Percentiles rank a stretch among this genome's conserved stretches.
Evolutionary conservation across 257 asterid species (phyloP).

Genomic region (Mentha longifolia): DNA sequence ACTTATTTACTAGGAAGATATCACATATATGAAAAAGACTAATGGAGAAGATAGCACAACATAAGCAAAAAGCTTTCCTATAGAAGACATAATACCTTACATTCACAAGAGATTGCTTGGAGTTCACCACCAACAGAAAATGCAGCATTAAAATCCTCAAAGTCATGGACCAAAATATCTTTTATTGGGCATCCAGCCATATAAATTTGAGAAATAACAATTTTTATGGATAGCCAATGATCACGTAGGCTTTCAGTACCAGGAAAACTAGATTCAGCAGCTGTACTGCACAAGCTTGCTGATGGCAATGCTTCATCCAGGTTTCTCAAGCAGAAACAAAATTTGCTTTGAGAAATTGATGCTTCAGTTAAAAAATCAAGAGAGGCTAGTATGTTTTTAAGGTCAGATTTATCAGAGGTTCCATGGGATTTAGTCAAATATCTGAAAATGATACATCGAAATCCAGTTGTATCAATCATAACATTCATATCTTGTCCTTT

Average conservation of each 20-base stretch:
- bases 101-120: slow-evolving; percentile 65
- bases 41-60: slow-evolving; percentile 26
- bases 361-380: slow-evolving; percentile 69
- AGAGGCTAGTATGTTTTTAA: slow-evolving; percentile 47
- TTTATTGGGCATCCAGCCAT: slow-evolving; percentile 66
- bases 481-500: slow-evolving; percentile 55
- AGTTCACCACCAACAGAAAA: slow-evolving; percentile 68
- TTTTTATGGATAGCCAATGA: slow-evolving; percentile 48
- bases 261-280: slow-evolving; percentile 50
- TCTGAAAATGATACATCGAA: slow-evolving; percentile 56
- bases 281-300: slow-evolving; percentile 40
- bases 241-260: slow-evolving; percentile 40
- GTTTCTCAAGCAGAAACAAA: slow-evolving; percentile 54
- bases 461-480: slow-evolving; percentile 56
- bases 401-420: slow-evolving; percentile 45
- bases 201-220: slow-evolving; percentile 60
- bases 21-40: slow-evolving; percentile 18
- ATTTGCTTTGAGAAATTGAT: slow-evolving; percentile 56
- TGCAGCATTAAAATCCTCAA: slow-evolving; percentile 58
- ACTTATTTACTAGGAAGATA: slow-evolving; percentile 26
- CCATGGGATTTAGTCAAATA: slow-evolving; percentile 48
- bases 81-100: slow-evolving; percentile 62
- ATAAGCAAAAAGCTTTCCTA: slow-evolving; percentile 26
- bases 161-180: slow-evolving; percentile 53
- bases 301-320: slow-evolving; percentile 42